Evolutionary conservation across 225 moss, liverwort and hornwort species (phyloP).

Genomic region (Pseudisothecium myosuroides): DNA sequence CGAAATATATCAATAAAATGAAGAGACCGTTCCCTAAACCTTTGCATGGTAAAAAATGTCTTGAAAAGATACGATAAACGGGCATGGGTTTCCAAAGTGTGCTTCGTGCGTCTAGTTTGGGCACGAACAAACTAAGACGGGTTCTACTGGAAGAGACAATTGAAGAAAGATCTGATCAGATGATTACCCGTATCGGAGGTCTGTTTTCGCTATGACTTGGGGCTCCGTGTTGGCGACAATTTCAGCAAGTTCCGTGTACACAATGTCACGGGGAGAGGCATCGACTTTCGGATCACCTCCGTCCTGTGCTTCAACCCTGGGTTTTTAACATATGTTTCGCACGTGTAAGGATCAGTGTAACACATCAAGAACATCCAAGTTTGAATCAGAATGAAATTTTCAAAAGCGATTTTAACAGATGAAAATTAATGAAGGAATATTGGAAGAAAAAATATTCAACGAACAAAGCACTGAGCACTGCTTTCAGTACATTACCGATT

Average conservation of each 20-base stretch:
- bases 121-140: not conserved
- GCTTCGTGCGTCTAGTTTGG: not conserved
- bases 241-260: slow-evolving; percentile 72
- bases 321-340: not conserved
- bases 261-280: slow-evolving; percentile 81
- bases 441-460: not conserved
- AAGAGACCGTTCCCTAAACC: not conserved
- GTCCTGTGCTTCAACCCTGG: slow-evolving; percentile 95
- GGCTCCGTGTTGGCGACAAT: slow-evolving; percentile 60
- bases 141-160: not conserved
- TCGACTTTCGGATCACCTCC: slow-evolving; percentile 84
- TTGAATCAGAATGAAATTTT: not conserved
- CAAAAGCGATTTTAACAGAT: not conserved
- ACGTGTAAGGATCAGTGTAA: not conserved
- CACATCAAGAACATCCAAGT: not conserved
- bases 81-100: not conserved
- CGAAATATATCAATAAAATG: not conserved
- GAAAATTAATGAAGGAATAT: not conserved
- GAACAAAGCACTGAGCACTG: not conserved
- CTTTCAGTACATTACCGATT: not conserved
- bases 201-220: slow-evolving; percentile 51
- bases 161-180: not conserved
- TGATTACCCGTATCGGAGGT: slow-evolving; percentile 81
- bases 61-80: not conserved
- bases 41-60: not conserved